Conservation (phyloP, 1,284 basidiomycete species). For the Rhodotorula glutinis region DNA sequence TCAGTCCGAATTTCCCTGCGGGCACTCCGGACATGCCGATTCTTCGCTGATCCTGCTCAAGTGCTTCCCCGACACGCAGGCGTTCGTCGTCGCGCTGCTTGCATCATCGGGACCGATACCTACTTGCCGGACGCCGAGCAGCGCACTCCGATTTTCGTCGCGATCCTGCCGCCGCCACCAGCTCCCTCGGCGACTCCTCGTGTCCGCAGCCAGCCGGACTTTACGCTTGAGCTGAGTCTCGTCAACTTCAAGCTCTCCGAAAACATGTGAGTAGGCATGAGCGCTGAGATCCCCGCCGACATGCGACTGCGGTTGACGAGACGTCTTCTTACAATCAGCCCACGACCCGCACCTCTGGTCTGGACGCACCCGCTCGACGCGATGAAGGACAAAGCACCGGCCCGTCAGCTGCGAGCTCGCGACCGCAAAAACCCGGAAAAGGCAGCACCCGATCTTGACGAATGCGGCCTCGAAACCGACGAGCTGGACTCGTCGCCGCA, state of each 20-base stretch:
- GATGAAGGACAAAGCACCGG: background rate
- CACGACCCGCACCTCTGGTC: constrained; percentile 16
- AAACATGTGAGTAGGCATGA: background rate
- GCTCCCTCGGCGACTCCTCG: background rate
- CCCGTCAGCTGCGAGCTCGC: background rate
- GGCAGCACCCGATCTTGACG: background rate
- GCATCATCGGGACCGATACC: constrained; percentile 7
- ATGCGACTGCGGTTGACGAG: no score
- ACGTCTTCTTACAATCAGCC: no score
- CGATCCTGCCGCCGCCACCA: constrained; percentile 11
- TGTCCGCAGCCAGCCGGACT: accelerated
- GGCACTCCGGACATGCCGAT: background rate
- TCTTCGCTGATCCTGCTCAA: background rate
- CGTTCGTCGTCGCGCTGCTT: background rate
- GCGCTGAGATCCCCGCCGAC: no score
- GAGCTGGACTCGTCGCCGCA: no score
- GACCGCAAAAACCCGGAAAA: background rate
- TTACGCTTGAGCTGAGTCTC: background rate
- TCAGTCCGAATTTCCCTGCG: background rate
- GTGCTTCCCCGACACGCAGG: background rate
- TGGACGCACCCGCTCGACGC: constrained; percentile 8
- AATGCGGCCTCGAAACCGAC: background rate
- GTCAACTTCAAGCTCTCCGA: background rate
- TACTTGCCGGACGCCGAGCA: background rate
- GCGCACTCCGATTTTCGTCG: constrained; percentile 3